Percentiles rank a stretch among this genome's conserved stretches.
These are phyloP conservation scores for Camillea tinctor DNA, from an alignment of 2,329 filamentous ascomycete genomes.

Conservation along the genomic window DNA sequence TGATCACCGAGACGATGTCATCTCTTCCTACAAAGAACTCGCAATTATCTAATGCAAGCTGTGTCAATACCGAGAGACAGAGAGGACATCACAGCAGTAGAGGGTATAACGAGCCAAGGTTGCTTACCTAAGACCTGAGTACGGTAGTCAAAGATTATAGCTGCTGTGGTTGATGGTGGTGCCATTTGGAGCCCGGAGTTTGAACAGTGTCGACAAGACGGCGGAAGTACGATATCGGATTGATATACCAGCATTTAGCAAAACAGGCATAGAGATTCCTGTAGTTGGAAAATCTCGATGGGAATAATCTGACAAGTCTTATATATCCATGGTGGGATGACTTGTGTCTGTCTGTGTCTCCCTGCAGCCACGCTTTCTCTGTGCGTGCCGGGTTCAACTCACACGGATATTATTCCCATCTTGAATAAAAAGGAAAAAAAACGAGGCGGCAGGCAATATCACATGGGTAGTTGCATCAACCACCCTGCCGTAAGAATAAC, in stretches of 20 bases:
- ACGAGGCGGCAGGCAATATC: neutral
- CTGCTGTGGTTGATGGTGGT: conserved; percentile 3
- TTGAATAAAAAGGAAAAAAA: neutral
- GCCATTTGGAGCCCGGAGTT: conserved; percentile 18
- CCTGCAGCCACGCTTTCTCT: conserved; percentile 18
- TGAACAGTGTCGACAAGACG: conserved; percentile 9
- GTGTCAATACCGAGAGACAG: neutral
- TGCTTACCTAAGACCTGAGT: conserved; percentile 28
- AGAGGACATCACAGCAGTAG: neutral
- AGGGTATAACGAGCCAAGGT: neutral
- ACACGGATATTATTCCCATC: neutral
- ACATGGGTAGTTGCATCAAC: neutral
- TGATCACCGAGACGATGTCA: conserved; percentile 28
- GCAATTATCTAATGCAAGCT: conserved; percentile 29
- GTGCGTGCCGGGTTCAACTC: conserved; percentile 10
- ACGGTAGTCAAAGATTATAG: conserved; percentile 22
- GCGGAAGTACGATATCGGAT: conserved; percentile 10
- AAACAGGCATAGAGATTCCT: conserved; percentile 10
- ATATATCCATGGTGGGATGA: conserved; percentile 19
- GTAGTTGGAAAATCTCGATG: conserved; percentile 1
- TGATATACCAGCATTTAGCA: conserved; percentile 27
- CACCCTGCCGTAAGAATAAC: neutral
- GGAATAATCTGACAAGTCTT: conserved; percentile 16
- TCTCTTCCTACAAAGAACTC: conserved; percentile 28
- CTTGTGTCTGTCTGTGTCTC: conserved; percentile 7